These are phyloP conservation scores for Neonectria sp. DNA, from an alignment of 2,329 filamentous ascomycete species.

Conservation along the genomic window DNA sequence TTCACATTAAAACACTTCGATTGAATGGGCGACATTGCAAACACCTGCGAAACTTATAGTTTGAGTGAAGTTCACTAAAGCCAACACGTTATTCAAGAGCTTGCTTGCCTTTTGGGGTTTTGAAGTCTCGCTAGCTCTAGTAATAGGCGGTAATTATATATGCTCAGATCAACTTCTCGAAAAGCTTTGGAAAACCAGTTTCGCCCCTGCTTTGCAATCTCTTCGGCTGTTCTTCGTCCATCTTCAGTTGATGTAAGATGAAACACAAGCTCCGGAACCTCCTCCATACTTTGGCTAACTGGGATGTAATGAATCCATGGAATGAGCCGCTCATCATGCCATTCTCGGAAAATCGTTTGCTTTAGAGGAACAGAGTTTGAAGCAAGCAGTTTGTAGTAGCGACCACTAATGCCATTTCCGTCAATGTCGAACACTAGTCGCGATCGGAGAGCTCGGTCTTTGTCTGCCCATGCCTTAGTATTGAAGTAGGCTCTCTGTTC, in stretches of 20 bases:
- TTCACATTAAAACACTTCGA: no score
- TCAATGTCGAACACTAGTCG: slow-evolving; percentile 67
- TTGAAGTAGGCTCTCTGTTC: slow-evolving; percentile 53
- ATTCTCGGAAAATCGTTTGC: slow-evolving; percentile 67
- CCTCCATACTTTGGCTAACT: slow-evolving; percentile 64
- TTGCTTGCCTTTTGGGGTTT: no score
- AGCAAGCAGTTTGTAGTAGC: slow-evolving; percentile 66
- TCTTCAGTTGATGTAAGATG: slow-evolving; percentile 61
- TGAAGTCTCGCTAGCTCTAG: no score
- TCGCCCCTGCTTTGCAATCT: slow-evolving; percentile 68
- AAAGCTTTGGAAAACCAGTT: slow-evolving; percentile 70
- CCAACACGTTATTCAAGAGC: no score
- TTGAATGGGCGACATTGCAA: no score
- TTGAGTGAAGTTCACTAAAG: no score
- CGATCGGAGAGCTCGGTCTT: slow-evolving; percentile 55
- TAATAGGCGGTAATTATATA: no score
- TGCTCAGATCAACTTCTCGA: slow-evolving; percentile 64
- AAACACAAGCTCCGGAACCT: slow-evolving; percentile 63
- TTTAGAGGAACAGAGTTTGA: slow-evolving; percentile 65
- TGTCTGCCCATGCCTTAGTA: slow-evolving; percentile 50
- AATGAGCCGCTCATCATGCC: slow-evolving; percentile 70
- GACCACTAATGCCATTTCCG: slow-evolving; percentile 69
- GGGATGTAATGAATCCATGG: slow-evolving; percentile 73
- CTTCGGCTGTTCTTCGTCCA: slow-evolving; percentile 63
- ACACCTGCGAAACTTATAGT: no score